Evolutionary conservation across 2,329 filamentous ascomycete species (phyloP), one percentile per base, ranked within the genome.

Genomic region (Alternaria sp.): DNA sequence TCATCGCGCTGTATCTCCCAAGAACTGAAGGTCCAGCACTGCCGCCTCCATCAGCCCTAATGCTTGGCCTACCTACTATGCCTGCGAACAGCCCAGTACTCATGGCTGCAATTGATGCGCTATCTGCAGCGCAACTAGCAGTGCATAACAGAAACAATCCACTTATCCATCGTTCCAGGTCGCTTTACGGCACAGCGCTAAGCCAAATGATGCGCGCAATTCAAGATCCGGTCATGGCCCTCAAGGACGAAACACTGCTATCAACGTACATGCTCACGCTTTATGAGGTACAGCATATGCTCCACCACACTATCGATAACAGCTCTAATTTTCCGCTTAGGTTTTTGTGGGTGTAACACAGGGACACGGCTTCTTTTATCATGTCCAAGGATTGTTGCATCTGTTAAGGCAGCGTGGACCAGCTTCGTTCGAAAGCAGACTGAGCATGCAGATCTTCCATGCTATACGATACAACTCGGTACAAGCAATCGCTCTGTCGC

Each of bases 391-490:
- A 7, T 62, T 75, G 29, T 56, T 77, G 8, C 74, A 70, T 50
- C 52, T 76, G 11, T 50, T 77, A 7, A 72, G 59, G 49, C 67
- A 71, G 52, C 72, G 75, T 21, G 74, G 75, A 1, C 75, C 75
- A 13, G 49, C 65, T 9, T 75, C 73, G 1, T 73, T 77, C 29
- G 63, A 70, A 6, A 70, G 58, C 11, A 65, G 68, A 44, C 34
- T 75, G 29, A 73, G 68, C 53, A 63, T 76, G 60, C 69, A 72
- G 29, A 67, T 75, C 10, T 76, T 72, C 53, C 74, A 76, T 46
- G 75, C 72, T 2, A 75, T 75, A 51, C 69, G 75, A 10, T 77
- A 77, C 33, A 73, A 76, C 42, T 73, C 72, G 34, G 74, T 77
- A 68, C 37, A 55, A 26, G 5, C 5, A 24, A 17, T 21, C 5